Conservation (phyloP, 257 asterid species). For the Thymus quinquecostatus region DNA sequence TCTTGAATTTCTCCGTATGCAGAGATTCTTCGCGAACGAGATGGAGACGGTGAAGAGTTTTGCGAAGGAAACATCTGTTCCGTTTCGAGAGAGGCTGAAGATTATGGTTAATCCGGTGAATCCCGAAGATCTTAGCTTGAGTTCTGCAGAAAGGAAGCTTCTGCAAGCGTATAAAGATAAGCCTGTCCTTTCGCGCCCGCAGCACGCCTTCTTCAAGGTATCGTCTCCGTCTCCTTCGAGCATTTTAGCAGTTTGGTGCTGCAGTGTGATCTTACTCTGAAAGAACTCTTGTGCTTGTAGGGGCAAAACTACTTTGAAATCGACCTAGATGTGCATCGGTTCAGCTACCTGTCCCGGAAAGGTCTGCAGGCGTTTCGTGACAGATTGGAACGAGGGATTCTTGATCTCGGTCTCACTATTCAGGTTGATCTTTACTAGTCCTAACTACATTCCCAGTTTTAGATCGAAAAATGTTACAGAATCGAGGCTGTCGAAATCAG, state of each 20-base stretch:
- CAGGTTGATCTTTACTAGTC: slow-evolving; percentile 51
- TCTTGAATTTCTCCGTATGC: slow-evolving; percentile 26
- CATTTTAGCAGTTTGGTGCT: neutral
- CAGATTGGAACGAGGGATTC: slow-evolving; percentile 73
- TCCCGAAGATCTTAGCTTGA: slow-evolving; percentile 77
- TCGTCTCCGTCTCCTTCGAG: neutral
- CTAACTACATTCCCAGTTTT: neutral
- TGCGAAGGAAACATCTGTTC: slow-evolving; percentile 59
- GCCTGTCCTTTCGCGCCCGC: slow-evolving; percentile 97
- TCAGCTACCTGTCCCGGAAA: slow-evolving; percentile 88
- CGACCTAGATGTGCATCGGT: slow-evolving; percentile 93
- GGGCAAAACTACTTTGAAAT: slow-evolving; percentile 83
- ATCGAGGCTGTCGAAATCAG: neutral
- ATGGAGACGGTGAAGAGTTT: slow-evolving; percentile 70
- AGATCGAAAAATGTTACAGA: neutral
- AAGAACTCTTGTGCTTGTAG: slow-evolving; percentile 41
- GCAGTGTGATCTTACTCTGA: neutral
- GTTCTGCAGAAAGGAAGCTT: slow-evolving; percentile 82
- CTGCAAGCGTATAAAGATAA: slow-evolving; percentile 79
- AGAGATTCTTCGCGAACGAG: slow-evolving; percentile 70
- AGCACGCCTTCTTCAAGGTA: slow-evolving; percentile 79
- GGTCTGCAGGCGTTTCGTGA: slow-evolving; percentile 77
- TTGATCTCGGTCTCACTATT: slow-evolving; percentile 85
- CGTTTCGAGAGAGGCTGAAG: slow-evolving; percentile 85
- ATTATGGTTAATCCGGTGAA: slow-evolving; percentile 74